Conservation (phyloP, 768 basidiomycete species). For the Panus rudis region DNA sequence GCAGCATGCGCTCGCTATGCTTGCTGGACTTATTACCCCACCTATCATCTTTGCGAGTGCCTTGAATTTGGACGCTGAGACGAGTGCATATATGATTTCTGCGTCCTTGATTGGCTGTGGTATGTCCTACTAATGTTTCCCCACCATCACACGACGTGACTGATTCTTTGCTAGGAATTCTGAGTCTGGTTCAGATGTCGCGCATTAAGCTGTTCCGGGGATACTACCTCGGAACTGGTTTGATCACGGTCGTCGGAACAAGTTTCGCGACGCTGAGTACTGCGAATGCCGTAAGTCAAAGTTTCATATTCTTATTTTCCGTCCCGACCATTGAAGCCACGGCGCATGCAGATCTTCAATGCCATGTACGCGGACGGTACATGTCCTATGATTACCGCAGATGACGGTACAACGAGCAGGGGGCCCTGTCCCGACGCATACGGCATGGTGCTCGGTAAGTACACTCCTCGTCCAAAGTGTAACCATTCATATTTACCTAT, state of each 20-base stretch:
- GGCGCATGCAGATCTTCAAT: constrained; percentile 51
- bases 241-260: constrained; percentile 76
- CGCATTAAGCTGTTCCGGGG: constrained; percentile 50
- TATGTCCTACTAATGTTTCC: constrained; percentile 23
- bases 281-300: constrained; percentile 48
- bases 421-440: constrained; percentile 74
- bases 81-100: constrained; percentile 73
- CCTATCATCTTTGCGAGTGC: constrained; percentile 73
- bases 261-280: constrained; percentile 76
- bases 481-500: neutral
- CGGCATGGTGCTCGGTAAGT: constrained; percentile 64
- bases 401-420: constrained; percentile 54
- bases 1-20: constrained; percentile 76
- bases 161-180: constrained; percentile 42
- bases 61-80: constrained; percentile 48
- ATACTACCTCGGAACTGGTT: constrained; percentile 73
- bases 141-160: neutral
- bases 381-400: constrained; percentile 50
- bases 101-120: constrained; percentile 76
- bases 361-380: constrained; percentile 76
- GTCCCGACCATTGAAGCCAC: neutral
- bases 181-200: constrained; percentile 77
- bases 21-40: constrained; percentile 76
- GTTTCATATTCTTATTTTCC: neutral
- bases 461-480: neutral